These are phyloP conservation scores for Saitozyma podzolica DNA, from an alignment of 768 basidiomycete genomes.

Conservation along the genomic window DNA sequence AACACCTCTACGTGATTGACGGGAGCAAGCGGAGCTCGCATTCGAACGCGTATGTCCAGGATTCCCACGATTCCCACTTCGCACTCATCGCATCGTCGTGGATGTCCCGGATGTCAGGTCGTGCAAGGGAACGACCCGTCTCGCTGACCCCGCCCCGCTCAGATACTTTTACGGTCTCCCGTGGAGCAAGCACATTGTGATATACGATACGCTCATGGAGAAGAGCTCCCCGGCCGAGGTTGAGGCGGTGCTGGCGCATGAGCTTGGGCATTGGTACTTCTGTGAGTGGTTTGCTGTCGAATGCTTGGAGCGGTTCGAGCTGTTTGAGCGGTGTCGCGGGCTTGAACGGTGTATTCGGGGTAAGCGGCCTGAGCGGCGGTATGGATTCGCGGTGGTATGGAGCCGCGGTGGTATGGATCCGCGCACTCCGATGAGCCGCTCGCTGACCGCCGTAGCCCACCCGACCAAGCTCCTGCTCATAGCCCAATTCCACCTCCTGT, in stretches of 20 bases:
- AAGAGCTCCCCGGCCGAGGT: conserved; percentile 87
- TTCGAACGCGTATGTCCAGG: conserved; percentile 64
- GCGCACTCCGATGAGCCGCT: not conserved
- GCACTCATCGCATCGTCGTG: too few species aligned
- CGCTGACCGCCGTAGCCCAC: conserved; percentile 59
- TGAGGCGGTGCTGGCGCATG: conserved; percentile 92
- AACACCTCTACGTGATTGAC: conserved; percentile 93
- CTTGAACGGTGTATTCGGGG: too few species aligned
- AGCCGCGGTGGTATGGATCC: not conserved
- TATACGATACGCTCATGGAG: conserved; percentile 95
- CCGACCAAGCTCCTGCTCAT: conserved; percentile 83
- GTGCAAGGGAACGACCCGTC: not conserved
- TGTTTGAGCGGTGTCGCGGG: too few species aligned
- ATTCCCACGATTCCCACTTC: too few species aligned
- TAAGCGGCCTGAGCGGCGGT: not conserved
- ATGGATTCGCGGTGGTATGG: not conserved
- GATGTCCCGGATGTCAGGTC: too few species aligned
- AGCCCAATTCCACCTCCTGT: conserved; percentile 83
- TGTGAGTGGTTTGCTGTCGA: conserved; percentile 32
- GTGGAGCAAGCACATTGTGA: conserved; percentile 68
- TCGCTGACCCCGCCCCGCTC: not conserved
- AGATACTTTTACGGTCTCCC: conserved; percentile 97
- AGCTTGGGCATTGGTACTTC: conserved; percentile 95
- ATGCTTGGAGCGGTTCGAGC: too few species aligned
- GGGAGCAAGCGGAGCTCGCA: conserved; percentile 94